A percentile compares a stretch with the other conserved stretches of the same genome.
These are phyloP conservation scores for Amanita polypyramis DNA, from an alignment of 768 basidiomycete species.

Conservation along the genomic window DNA sequence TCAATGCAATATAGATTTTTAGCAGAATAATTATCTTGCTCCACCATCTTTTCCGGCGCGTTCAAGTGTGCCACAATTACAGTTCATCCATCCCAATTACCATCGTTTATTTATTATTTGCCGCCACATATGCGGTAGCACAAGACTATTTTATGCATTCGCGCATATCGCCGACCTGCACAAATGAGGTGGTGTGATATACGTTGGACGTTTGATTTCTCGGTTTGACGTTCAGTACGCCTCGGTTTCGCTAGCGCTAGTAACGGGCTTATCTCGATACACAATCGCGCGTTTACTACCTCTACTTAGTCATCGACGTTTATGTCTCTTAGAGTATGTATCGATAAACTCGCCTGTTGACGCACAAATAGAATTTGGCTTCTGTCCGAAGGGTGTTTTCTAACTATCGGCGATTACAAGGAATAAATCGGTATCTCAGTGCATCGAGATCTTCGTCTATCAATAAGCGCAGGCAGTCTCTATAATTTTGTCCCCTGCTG, in stretches of 20 bases:
- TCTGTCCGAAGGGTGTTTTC: neutral
- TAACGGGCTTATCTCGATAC: neutral
- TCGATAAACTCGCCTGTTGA: neutral
- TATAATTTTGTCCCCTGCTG: conserved; percentile 14
- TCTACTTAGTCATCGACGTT: neutral
- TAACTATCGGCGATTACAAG: neutral
- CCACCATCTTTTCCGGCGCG: neutral
- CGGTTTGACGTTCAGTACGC: neutral
- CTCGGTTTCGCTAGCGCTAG: neutral
- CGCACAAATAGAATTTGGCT: neutral
- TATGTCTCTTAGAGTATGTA: neutral
- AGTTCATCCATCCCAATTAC: neutral
- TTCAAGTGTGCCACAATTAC: neutral
- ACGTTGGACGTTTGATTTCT: neutral
- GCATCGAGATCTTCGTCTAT: neutral
- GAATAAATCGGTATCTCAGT: neutral
- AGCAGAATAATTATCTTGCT: neutral
- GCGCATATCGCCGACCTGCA: neutral
- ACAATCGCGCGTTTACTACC: neutral
- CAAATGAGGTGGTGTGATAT: neutral
- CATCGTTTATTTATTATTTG: neutral
- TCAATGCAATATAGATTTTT: neutral
- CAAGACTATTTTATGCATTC: neutral
- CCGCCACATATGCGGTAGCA: neutral
- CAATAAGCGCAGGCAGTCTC: neutral